Evolutionary conservation across 2,329 filamentous ascomycete species (phyloP).

Genomic region (Penicillium decumbens): DNA sequence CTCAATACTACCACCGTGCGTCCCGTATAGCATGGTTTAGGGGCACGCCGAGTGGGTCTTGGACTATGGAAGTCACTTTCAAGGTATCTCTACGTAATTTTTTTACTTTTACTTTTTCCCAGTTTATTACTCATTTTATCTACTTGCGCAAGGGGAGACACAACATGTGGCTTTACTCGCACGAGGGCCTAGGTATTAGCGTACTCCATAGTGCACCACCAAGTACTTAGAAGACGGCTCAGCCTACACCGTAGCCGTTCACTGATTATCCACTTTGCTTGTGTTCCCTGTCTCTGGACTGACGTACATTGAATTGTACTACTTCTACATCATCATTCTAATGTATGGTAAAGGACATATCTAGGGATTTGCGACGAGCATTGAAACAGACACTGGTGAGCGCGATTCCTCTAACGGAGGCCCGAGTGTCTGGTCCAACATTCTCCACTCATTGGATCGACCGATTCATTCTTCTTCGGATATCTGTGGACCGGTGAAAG

Average conservation of each 20-base stretch:
- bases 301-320: constrained; percentile 18
- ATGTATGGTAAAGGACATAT: background rate
- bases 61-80: constrained; percentile 5
- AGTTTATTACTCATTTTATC: background rate
- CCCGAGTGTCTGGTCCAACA: background rate
- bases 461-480: background rate
- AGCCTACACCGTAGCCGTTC: background rate
- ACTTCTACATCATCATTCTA: constrained; percentile 2
- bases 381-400: background rate
- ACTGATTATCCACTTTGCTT: constrained; percentile 9
- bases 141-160: background rate
- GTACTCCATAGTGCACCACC: constrained; percentile 1
- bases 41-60: constrained; percentile 16
- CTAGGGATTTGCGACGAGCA: background rate
- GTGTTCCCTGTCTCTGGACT: constrained; percentile 22
- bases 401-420: background rate
- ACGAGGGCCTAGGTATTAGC: constrained; percentile 6
- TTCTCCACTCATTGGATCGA: background rate
- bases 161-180: constrained; percentile 9
- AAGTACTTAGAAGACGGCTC: background rate
- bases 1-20: constrained; percentile 23
- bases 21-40: constrained; percentile 14
- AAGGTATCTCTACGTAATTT: background rate
- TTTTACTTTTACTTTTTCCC: background rate
- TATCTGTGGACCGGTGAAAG: background rate